Evolutionary conservation across 345 rosid genomes (phyloP), one percentile per base, ranked within the genome.

Genomic region (Eucalyptus guilfoylei): DNA sequence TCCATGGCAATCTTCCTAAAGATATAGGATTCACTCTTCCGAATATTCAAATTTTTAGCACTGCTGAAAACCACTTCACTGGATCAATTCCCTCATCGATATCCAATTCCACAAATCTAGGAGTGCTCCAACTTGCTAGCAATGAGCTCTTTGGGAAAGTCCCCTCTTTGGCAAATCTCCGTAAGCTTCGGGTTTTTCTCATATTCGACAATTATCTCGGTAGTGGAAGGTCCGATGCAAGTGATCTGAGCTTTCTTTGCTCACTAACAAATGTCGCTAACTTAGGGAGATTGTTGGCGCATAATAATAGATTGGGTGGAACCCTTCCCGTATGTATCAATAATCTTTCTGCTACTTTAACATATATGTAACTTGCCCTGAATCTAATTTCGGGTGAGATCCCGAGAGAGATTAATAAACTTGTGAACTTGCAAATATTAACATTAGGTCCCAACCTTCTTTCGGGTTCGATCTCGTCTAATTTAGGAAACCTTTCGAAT

Each of bases 1-100:
- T 92, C 44, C 48, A 12, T 4, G 94, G 93, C 11, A 86, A 16
- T 40, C 88, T 94, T 24, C 91, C 92, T 23, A 5, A 86, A 14
- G 76, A 88, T 37, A 34, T 91, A 32, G 91, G 91, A 32, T 17
- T 48, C 19, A 87, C 55, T 28, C 88, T 91, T 4, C 91, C 90
- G 2, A 60, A 86, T 26, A 55, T 90, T 34, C 14, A 64, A 21
- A 0, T 5, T 6, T 24, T 92, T 6, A 28, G 19, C 48, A 44
- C 60, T 28, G 5, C 5, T 6, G 0, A 1, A 1, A 90, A 91
- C 83, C 88, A n/a, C 2, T 86, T 92, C 23, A 30, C 76, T 7
- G 72, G 91, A 50, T n/a, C 40, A 21, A 86, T 92, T 37, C 92
- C 90, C 2, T 40, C 1, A 8, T 88, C 89, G 1, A 23, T 89